phyloP scores from a whole-genome alignment of 495 filamentous ascomycete species.

The Lindgomyces ingoldianus region DNA sequence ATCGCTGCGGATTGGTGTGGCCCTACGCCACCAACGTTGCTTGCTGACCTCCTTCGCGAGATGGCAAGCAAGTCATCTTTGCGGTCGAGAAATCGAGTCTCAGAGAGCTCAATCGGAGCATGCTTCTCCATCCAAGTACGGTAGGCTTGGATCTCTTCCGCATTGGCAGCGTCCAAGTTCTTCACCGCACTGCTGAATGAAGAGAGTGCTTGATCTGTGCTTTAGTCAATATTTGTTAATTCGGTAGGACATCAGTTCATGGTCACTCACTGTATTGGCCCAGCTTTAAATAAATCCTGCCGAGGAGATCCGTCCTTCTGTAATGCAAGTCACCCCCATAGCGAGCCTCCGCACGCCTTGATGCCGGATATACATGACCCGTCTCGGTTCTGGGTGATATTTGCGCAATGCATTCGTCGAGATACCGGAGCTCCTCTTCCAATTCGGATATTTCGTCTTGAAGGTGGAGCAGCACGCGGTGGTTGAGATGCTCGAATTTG shows the following conservation, averaged over 20 bases:
- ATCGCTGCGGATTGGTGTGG: conserved; percentile 30
- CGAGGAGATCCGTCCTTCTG: conserved; percentile 68
- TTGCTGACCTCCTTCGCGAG: conserved; percentile 21
- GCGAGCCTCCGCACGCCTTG: conserved; percentile 66
- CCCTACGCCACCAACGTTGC: conserved; percentile 26
- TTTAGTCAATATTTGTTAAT: conserved; percentile 1
- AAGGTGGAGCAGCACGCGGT: conserved; percentile 79
- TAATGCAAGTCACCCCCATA: conserved; percentile 69
- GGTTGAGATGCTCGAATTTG: conserved; percentile 80
- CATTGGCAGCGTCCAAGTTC: conserved; percentile 55
- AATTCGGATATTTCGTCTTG: conserved; percentile 84
- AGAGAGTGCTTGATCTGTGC: conserved; percentile 65
- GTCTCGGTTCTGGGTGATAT: conserved; percentile 48
- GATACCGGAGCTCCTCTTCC: conserved; percentile 68
- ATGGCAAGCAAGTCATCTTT: conserved; percentile 58
- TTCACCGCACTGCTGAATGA: conserved; percentile 62
- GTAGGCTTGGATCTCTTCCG: conserved; percentile 64
- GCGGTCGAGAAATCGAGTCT: conserved; percentile 68
- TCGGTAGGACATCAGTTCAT: conserved; percentile 4
- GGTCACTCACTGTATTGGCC: conserved; percentile 75
- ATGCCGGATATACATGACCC: conserved; percentile 59
- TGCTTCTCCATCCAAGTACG: conserved; percentile 64
- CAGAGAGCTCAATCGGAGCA: conserved; percentile 63
- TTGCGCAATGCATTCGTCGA: conserved; percentile 73
- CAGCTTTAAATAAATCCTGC: conserved; percentile 70